A percentile compares a stretch with the other conserved stretches of the same genome.
Evolutionary conservation across 805 yeast species (phyloP).

Genomic region (Tetrapisispora nanseiensis): DNA sequence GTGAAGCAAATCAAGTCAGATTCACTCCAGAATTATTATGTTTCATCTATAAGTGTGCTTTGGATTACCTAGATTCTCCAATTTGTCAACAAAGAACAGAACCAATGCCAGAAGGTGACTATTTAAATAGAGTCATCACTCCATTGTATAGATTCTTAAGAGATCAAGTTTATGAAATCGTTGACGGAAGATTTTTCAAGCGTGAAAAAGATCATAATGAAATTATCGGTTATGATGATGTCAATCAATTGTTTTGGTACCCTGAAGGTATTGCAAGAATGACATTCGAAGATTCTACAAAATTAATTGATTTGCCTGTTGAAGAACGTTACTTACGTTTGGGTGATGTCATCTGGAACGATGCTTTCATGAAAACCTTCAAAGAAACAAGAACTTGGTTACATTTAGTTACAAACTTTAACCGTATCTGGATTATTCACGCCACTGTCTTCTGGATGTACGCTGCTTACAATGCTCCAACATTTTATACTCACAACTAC

Average conservation of each 20-base stretch:
- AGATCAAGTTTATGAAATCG: constrained; percentile 72
- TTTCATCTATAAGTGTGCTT: constrained; percentile 91
- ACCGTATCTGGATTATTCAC: constrained; percentile 97
- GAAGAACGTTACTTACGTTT: constrained; percentile 82
- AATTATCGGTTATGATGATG: constrained; percentile 91
- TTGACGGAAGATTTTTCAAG: constrained; percentile 72
- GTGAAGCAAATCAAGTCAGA: constrained; percentile 90
- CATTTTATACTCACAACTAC: constrained; percentile 80
- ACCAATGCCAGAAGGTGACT: constrained; percentile 82
- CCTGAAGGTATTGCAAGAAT: constrained; percentile 97
- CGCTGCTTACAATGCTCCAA: constrained; percentile 84
- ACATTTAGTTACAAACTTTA: constrained; percentile 88
- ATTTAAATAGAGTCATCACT: constrained; percentile 81
- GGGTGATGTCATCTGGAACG: constrained; percentile 87
- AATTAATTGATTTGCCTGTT: constrained; percentile 80
- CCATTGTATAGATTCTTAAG: constrained; percentile 77
- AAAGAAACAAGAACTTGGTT: constrained; percentile 96
- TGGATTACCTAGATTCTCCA: constrained; percentile 80
- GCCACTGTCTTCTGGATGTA: constrained; percentile 89
- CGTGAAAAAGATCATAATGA: constrained; percentile 79
- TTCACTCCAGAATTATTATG: constrained; percentile 85
- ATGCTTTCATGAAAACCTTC: constrained; percentile 91
- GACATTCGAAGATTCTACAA: constrained; percentile 80
- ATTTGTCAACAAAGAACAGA: constrained; percentile 81
- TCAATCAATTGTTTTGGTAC: constrained; percentile 97